These are phyloP conservation scores for Phytopythium sindhum DNA, from an alignment of 352 stramenopile genomes.

Conservation along the genomic window DNA sequence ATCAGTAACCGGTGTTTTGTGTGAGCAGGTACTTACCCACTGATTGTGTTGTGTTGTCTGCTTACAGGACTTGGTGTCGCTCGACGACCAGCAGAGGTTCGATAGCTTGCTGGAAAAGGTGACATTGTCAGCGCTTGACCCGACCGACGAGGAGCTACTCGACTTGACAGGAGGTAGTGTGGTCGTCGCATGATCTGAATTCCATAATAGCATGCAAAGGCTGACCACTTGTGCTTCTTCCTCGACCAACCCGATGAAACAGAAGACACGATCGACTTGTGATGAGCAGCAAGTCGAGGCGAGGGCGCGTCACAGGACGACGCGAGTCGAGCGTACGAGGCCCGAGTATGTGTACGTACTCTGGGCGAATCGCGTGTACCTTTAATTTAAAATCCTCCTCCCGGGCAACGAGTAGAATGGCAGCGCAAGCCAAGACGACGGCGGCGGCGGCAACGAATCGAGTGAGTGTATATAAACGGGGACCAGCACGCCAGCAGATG, in stretches of 20 bases:
- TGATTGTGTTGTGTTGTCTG: constrained; percentile 1
- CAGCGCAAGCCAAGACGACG: not conserved
- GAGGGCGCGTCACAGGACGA: not conserved
- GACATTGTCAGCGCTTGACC: constrained; percentile 52
- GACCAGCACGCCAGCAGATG: not conserved
- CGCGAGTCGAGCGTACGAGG: not conserved
- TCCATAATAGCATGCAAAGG: not conserved
- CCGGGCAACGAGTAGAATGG: not conserved
- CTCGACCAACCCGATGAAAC: not conserved
- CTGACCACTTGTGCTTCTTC: not conserved
- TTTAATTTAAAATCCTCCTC: constrained; percentile 7
- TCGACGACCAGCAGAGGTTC: constrained; percentile 62
- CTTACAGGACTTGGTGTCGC: constrained; percentile 38
- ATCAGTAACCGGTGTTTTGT: not conserved
- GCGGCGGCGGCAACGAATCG: not conserved
- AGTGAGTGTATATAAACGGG: constrained; percentile 6
- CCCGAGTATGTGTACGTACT: not conserved
- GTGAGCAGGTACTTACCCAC: constrained; percentile 5
- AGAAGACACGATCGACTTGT: constrained; percentile 50
- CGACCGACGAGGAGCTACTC: constrained; percentile 56
- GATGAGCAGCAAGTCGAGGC: constrained; percentile 11
- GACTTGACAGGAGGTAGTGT: constrained; percentile 35
- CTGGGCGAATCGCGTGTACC: constrained; percentile 1
- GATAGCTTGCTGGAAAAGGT: constrained; percentile 65
- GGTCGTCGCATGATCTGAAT: not conserved